phyloP scores from a whole-genome alignment of 2,329 filamentous ascomycete species.

The Apiospora arundinis region DNA sequence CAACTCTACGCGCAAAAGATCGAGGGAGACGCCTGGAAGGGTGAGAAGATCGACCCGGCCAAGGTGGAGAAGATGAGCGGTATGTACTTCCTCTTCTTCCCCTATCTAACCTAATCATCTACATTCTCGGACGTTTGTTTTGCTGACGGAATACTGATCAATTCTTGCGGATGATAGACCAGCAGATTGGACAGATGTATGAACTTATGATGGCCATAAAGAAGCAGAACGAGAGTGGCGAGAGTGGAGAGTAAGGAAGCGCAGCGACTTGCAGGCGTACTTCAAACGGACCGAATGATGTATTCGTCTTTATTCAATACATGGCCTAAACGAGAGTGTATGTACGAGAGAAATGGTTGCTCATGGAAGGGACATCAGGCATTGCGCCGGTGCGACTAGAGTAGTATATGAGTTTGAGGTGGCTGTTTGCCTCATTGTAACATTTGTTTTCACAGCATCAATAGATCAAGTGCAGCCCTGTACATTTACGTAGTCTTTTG shows the following conservation, averaged over 20 bases:
- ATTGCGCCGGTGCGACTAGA: neutral
- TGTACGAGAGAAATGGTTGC: neutral
- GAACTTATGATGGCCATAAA: constrained; percentile 60
- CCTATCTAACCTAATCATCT: neutral
- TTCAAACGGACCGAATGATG: neutral
- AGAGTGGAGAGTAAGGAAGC: neutral
- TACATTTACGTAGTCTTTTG: no score
- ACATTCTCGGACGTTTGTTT: neutral
- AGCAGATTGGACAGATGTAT: constrained; percentile 92
- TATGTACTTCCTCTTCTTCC: constrained; percentile 50
- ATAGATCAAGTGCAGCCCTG: neutral
- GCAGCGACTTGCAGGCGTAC: neutral
- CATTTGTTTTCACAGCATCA: neutral
- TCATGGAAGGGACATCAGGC: neutral
- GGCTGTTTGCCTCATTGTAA: neutral
- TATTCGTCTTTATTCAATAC: neutral
- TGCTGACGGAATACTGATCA: neutral
- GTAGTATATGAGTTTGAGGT: neutral
- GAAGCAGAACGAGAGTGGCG: constrained; percentile 21
- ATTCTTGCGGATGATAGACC: constrained; percentile 60
- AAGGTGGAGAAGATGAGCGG: constrained; percentile 96
- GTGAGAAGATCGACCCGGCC: constrained; percentile 79
- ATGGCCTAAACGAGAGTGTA: neutral
- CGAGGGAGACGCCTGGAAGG: constrained; percentile 85
- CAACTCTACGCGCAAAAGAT: constrained; percentile 92